Evolutionary conservation across 2,329 filamentous ascomycete genomes (phyloP), one percentile per base, ranked within the genome.

Genomic region (Neonectria punicea): DNA sequence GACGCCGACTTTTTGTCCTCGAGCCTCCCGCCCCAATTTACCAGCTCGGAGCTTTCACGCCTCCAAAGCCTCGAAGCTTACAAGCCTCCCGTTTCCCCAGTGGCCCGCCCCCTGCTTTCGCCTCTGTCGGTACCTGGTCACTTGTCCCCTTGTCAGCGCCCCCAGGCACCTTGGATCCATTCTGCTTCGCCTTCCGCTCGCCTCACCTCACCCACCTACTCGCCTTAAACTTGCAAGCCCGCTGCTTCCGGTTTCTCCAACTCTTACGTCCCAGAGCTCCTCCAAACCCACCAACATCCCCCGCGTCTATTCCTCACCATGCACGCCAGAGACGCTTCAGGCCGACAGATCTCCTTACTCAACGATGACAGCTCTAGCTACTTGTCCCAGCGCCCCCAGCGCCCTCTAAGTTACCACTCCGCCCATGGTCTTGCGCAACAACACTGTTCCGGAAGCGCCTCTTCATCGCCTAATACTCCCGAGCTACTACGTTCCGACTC

Each of bases 401-500:
- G 70, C 43, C 70, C 75, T 13, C 44, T 70, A 10, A 74, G 77
- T 71, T 83, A 80, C 65, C 75, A 76, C 63, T 71, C 80, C 53
- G 78, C 73, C 73, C 78, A 80, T 58, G 67, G 73, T 50, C 65
- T 76, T 51, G 70, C 73, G 30, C 77, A 74, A 50, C 72, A 77
- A 16, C 81, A 80, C 70, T 73, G 78, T 28, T 72, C 79, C 16
- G 76, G 81, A 57, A 81, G 79, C 67, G 73, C 66, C 58, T 84
- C 84, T 3, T 83, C 83, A 4, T 83, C 84, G 20, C 82, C 84
- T 53, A 81, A 82, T 69, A 86, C 85, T 1, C 87, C 88, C 32
- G 85, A 86, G 70, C 82, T 90, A n/a, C 77, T 86, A 54, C 85
- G 87, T 47, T 88, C 87, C 57, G 81, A 88, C 70, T 90, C 88